Evolutionary conservation across 169 alveolate species (phyloP).

Genomic region (Plasmodium yoelii): DNA sequence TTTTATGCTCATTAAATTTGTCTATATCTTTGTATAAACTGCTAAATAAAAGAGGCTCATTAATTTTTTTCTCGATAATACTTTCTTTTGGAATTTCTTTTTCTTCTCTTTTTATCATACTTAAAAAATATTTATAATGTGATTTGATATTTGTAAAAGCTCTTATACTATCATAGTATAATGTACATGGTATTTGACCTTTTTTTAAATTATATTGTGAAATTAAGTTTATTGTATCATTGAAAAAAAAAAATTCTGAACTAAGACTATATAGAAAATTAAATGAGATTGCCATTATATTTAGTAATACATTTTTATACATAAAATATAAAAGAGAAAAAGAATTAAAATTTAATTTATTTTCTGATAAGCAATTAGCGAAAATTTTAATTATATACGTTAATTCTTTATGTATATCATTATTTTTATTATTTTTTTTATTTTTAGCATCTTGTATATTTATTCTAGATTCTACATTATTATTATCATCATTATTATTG

Average conservation of each 20-base stretch:
- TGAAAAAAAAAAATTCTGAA: slow-evolving; percentile 68
- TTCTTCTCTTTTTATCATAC: slow-evolving; percentile 1
- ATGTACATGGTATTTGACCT: slow-evolving; percentile 37
- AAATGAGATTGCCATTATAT: slow-evolving; percentile 45
- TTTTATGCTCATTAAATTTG: not conserved
- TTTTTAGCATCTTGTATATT: slow-evolving; percentile 13
- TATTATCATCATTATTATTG: slow-evolving; percentile 7
- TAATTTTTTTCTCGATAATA: not conserved
- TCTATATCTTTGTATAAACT: slow-evolving; percentile 4
- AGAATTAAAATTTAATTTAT: slow-evolving; percentile 28
- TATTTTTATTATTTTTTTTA: slow-evolving; percentile 2
- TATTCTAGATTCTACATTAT: slow-evolving; percentile 28
- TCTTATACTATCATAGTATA: slow-evolving; percentile 64
- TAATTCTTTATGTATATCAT: slow-evolving; percentile 26
- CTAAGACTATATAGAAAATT: slow-evolving; percentile 59
- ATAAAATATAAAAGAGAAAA: slow-evolving; percentile 60
- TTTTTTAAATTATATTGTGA: slow-evolving; percentile 50
- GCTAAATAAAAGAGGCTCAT: not conserved
- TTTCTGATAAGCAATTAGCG: slow-evolving; percentile 45
- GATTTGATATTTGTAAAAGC: slow-evolving; percentile 72
- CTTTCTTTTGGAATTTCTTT: too few relatives aligned
- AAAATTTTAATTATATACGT: slow-evolving; percentile 16
- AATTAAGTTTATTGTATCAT: slow-evolving; percentile 42
- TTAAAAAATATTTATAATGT: slow-evolving; percentile 29
- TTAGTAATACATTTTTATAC: slow-evolving; percentile 64